phyloP scores from a whole-genome alignment of 2,329 filamentous ascomycete species.

The Cladosporium sp. region DNA sequence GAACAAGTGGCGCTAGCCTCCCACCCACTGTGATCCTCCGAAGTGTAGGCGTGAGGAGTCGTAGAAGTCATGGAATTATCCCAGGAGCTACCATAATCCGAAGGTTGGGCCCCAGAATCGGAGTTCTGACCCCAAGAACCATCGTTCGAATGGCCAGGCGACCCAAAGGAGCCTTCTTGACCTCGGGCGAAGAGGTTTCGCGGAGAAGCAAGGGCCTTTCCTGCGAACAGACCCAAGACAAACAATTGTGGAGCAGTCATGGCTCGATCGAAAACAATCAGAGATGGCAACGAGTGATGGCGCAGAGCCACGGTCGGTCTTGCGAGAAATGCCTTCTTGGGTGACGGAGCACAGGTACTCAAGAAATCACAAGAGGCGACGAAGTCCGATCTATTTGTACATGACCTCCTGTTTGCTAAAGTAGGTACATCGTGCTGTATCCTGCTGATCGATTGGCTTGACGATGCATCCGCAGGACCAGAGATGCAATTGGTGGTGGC shows the following conservation, averaged over 20 bases:
- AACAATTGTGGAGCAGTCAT: background rate
- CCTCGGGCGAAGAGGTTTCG: background rate
- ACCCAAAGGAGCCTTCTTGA: background rate
- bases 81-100: background rate
- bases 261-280: background rate
- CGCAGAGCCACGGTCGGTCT: no score
- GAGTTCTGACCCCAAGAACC: background rate
- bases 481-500: background rate
- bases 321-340: background rate
- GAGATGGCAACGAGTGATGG: background rate
- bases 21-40: background rate
- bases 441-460: background rate
- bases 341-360: background rate
- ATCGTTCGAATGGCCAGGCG: background rate
- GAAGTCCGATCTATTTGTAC: background rate
- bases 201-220: background rate
- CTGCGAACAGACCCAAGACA: background rate
- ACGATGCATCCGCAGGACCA: background rate
- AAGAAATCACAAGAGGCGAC: background rate
- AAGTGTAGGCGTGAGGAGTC: background rate
- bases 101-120: background rate
- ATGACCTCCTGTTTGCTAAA: background rate
- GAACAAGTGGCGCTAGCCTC: background rate
- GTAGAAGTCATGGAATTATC: background rate
- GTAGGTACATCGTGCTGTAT: background rate